These are phyloP conservation scores for Aegilops speltoides DNA, from an alignment of 176 grass and related monocot genomes.

Conservation along the genomic window DNA sequence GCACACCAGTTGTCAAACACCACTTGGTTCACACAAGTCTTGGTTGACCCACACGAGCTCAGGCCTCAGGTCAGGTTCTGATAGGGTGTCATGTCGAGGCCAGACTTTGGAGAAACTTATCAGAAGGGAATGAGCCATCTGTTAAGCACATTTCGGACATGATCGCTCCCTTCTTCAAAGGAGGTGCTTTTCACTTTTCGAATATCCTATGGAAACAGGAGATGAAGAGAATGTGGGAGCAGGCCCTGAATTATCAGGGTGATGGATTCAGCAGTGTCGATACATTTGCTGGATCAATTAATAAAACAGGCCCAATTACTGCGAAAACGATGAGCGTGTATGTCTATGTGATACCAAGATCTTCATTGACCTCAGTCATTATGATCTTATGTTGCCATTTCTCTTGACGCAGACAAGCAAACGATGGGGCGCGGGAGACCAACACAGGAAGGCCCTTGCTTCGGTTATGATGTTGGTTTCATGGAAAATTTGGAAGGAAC, in stretches of 20 bases:
- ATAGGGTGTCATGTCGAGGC: not conserved
- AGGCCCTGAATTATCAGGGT: not conserved
- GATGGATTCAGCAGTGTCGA: not conserved
- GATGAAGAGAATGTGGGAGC: conserved; percentile 11
- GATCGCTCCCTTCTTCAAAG: not conserved
- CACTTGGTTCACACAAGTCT: not conserved
- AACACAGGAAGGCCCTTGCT: no score
- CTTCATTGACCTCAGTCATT: not conserved
- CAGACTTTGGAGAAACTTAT: not conserved
- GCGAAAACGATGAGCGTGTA: not conserved
- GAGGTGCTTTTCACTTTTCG: not conserved
- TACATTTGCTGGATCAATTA: not conserved
- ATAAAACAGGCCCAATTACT: conserved; percentile 25
- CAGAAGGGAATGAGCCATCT: not conserved
- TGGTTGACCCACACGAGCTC: not conserved
- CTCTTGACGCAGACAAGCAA: no score
- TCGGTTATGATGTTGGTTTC: no score
- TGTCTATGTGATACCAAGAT: not conserved
- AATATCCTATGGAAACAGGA: not conserved
- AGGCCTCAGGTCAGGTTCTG: not conserved
- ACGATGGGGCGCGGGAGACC: no score
- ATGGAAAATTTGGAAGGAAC: no score
- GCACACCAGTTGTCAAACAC: not conserved
- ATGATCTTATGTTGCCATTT: no score
- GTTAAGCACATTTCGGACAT: not conserved